Base-by-base conservation (phyloP, 371 early-diverging fungal genomes). In the Haplosporangium sp. region DNA sequence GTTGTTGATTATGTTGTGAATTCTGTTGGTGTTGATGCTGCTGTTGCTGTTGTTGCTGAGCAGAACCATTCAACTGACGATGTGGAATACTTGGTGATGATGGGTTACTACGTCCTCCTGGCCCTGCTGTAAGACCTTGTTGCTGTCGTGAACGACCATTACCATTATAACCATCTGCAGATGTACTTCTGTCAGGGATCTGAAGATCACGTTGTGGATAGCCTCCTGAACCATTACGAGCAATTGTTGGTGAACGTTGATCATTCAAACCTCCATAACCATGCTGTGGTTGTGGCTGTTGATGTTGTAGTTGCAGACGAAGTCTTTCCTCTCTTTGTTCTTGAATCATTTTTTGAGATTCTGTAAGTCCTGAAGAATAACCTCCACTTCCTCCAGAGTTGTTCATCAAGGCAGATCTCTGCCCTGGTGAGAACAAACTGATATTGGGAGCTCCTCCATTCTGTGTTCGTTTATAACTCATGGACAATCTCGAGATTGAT, bases 291-390 rank as follows among this genome's bases (percentile, higher is more conserved):
- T 60, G 58, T 13, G 67, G 77, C 40, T 69, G 69, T 40, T 70
- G 71, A 9, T 71, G 71, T 38, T 48, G 61, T 20, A 62, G 59
- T 38, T 78, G 78, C 44, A 75, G 82, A 19, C 82, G 82, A 44
- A 75, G 65, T 35, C 82, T 58, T 56, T 81, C 82, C 27, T 81
- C 82, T 47, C 82, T 69, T 44, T 81, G 82, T 20, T 75, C 82
- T 60, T 81, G 75, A 37, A 81, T 81, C 82, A 81, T 75, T 45
- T 65, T 74, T 63, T 81, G 82, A 8, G 82, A 81, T 15, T 48
- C 69, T 17, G 69, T 69, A 34, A 72, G 35, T 19, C 61, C 72
- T 6, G 37, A 9, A 5, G 65, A 66, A 8, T 58, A 9, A 4
- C 70, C 62, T 2, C 70, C 62, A 59, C 6, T n/a, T 59, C 42